Base-by-base conservation (phyloP, 2,329 filamentous ascomycete genomes). In the Fusarium dlaminii region DNA sequence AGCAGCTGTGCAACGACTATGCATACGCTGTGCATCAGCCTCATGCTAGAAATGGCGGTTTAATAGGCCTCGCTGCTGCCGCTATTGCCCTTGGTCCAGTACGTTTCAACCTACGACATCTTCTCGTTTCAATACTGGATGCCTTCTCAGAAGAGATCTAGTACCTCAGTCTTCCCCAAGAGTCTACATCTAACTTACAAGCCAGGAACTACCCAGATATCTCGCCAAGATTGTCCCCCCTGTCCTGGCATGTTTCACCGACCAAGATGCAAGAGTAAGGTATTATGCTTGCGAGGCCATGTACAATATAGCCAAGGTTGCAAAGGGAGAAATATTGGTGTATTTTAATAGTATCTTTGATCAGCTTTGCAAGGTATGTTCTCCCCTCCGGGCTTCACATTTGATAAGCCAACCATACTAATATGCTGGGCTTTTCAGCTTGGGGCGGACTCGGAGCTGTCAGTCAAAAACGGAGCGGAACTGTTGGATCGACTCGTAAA, bases 321-420 rank as follows among this genome's bases (percentile, higher is more conserved):
- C 96, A 69, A 99, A 99, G 84, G 96, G 97, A 42, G 96, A 99
- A 83, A 96, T 99, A 27, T 84, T 99, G 74, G 90, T 97, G 45
- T 99, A 98, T 86, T 99, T 99, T 84, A 99, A 99, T 84, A 93
- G 97, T 79, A 96, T 99, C 73, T 99, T 99, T 80, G 96, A 99
- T 85, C 95, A 96, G 29, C 86, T 99, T 62, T 98, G 95, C 86
- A 98, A 98, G 89, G 95, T 97, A 85, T 60, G 34, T 36, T 34
- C 52, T 4, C 27, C 9, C 30, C 22, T 6, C 24, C 46, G 5
- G 9, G 8, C 20, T 12, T 27, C 24, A 13, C 14, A 17, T 37
- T 27, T 13, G n/a, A 34, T 22, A 22, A 43, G n/a, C 24, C 22
- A 34, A 46, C 3, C 36, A 20, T 40, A 32, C 58, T 67, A 29